Base-by-base conservation (phyloP, 2,329 filamentous ascomycete genomes). In the Magnaporthiopsis poae region DNA sequence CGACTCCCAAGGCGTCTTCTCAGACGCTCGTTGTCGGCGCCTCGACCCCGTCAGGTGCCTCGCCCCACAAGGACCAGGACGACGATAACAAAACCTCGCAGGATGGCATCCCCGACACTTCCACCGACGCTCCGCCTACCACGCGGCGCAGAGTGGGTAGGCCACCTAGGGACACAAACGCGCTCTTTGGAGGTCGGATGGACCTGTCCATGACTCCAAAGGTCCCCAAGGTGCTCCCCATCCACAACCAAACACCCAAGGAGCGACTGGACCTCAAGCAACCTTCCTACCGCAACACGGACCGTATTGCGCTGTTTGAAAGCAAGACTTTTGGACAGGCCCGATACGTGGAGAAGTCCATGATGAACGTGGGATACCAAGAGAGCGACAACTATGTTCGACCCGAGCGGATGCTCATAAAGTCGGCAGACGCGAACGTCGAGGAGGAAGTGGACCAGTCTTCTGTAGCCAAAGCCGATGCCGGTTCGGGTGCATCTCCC, bases 311-410 rank as follows among this genome's bases (percentile, higher is more conserved):
- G 67, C 80, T 89, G 33, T 92, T 91, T 69, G 94, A 97, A 76
- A 90, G 92, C 75, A 92, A 95, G 76, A 89, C 88, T 1, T 87
- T 90, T 69, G 91, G 92, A 60, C 90, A 94, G 74, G 88, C 91
- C 68, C 90, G 94, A 73, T 98, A 96, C 76, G 93, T 98, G 62
- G 94, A 97, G 77, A 92, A 95, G 74, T 90, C 91, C 1, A 96
- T 98, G 93, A 93, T 93, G 71, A 94, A 92, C 72, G 90, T 96
- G 62, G 94, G 94, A 65, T 98, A 96, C 74, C 94, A 97, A 77
- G 92, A 97, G 78, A 96, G 90, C 72, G 94, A 98, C 77, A 83
- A 93, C 67, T 98, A 92, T 74, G 82, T 90, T 65, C 88, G 91
- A 62, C 90, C 91, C 5, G 90, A 93, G 66, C 85, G 86, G 68